phyloP scores from a whole-genome alignment of 2,329 filamentous ascomycete genomes.

The Microsporum audouinii region DNA sequence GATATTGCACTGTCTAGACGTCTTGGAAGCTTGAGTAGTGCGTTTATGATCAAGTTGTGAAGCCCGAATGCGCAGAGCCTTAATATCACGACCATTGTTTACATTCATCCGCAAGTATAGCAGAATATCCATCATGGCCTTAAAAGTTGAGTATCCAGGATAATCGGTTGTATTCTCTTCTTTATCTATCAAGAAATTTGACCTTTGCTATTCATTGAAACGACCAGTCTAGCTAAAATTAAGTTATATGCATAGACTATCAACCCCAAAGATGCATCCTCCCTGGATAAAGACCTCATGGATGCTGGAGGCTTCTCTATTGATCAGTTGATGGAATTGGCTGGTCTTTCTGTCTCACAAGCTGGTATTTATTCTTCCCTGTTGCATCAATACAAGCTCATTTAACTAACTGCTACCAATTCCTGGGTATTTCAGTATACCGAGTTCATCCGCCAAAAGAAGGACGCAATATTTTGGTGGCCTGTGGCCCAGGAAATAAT shows the following conservation, averaged over 20 bases:
- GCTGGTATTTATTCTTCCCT: conserved; percentile 45
- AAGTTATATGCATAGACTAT: conserved; percentile 52
- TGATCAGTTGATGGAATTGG: conserved; percentile 94
- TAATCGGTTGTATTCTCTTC: background rate
- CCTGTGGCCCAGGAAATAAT: conserved; percentile 75
- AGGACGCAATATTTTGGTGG: conserved; percentile 65
- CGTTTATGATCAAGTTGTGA: background rate
- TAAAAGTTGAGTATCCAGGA: conserved; percentile 10
- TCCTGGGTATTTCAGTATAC: conserved; percentile 50
- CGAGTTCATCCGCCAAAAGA: conserved; percentile 63
- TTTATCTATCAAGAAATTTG: background rate
- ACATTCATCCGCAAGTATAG: conserved; percentile 8
- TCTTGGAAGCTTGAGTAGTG: background rate
- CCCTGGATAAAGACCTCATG: conserved; percentile 91
- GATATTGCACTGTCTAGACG: background rate
- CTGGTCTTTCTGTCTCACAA: conserved; percentile 85
- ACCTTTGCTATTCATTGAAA: background rate
- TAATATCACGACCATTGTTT: background rate
- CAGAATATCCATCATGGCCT: conserved; percentile 10
- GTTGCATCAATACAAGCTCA: background rate
- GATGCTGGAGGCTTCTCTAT: conserved; percentile 73
- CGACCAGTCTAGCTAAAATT: background rate
- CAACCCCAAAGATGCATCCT: conserved; percentile 72
- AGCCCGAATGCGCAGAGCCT: background rate
- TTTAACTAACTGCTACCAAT: background rate